phyloP scores from a whole-genome alignment of 2,329 filamentous ascomycete species.

The Sclerotinia borealis region DNA sequence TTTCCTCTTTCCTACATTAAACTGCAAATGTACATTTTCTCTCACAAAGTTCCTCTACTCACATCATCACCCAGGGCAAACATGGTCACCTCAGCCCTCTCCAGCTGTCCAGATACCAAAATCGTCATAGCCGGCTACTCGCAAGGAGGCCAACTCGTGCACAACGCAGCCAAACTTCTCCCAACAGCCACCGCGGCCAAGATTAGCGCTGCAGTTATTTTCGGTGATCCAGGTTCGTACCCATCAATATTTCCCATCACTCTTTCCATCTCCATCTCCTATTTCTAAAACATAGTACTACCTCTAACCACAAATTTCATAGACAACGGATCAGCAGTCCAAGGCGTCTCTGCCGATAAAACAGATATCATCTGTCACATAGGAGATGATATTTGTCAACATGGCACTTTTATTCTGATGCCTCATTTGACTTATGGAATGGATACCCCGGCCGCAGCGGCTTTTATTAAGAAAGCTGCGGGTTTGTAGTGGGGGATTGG shows the following conservation, averaged over 20 bases:
- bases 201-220: conserved; percentile 23
- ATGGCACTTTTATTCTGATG: conserved; percentile 14
- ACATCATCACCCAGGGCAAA: conserved; percentile 8
- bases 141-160: conserved; percentile 25
- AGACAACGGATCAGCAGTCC: conserved; percentile 23
- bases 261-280: conserved; percentile 25
- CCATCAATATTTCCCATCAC: conserved; percentile 17
- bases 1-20: not conserved
- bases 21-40: not conserved
- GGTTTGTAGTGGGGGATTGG: not conserved
- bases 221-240: conserved; percentile 24
- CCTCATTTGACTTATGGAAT: conserved; percentile 24
- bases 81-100: not conserved
- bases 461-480: conserved; percentile 16
- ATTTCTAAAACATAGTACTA: no score
- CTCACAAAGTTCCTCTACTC: conserved; percentile 7
- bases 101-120: conserved; percentile 11
- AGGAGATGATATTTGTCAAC: conserved; percentile 24
- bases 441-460: conserved; percentile 23
- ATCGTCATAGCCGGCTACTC: conserved; percentile 22
- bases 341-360: conserved; percentile 17
- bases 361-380: conserved; percentile 25
- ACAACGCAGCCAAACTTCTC: conserved; percentile 19
- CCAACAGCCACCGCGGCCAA: conserved; percentile 15
- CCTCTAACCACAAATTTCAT: not conserved